Evolutionary conservation across 2,329 filamentous ascomycete genomes (phyloP), one percentile per base, ranked within the genome.

Genomic region (Ampelomyces quisqualis): DNA sequence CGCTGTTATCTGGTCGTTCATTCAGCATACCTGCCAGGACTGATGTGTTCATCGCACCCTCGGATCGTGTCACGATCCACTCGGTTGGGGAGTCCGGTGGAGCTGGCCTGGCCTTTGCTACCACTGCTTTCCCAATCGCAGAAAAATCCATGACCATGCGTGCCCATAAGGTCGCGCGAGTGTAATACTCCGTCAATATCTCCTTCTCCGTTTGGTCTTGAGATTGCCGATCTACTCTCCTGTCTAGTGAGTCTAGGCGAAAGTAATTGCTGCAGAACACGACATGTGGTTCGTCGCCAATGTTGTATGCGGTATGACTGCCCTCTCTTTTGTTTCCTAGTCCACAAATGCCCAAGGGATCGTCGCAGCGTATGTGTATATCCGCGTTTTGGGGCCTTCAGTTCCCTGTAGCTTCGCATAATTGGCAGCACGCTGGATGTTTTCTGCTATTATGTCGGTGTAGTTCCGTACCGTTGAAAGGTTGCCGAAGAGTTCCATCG

Each of bases 61-160:
- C 28, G 2, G 51, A 46, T 4, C 39, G 22, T 23, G 21, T 38
- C 4, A 53, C 43, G 3, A 43, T 46, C 61, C 60, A 67, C 13
- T 58, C 52, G 5, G 24, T 43, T 5, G 47, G 49, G 1, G 53
- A 47, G 19, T 59, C 59, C 1, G 47, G 47, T 9, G 47, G 35
- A 1, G 45, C 45, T 9, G 52, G 53, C 1, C 44, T 37, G 1
- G 53, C 43, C 19, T 40, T 49, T 21, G 59, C 47, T 9, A 64
- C 55, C 0, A 65, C 46, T 6, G 58, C 62, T 29, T 44, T 47
- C 7, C 64, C 63, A 19, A 67, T 50, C 6, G 47, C 55, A 1
- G 52, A 47, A 5, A 65, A 55, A 29, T 67, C 63, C 62, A 67
- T 64, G 4, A 66, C 53, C 53, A 65, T 64, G 15, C 64, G 47